Evolutionary conservation across 2,329 filamentous ascomycete species (phyloP).

Genomic region (Fusarium floridanum): DNA sequence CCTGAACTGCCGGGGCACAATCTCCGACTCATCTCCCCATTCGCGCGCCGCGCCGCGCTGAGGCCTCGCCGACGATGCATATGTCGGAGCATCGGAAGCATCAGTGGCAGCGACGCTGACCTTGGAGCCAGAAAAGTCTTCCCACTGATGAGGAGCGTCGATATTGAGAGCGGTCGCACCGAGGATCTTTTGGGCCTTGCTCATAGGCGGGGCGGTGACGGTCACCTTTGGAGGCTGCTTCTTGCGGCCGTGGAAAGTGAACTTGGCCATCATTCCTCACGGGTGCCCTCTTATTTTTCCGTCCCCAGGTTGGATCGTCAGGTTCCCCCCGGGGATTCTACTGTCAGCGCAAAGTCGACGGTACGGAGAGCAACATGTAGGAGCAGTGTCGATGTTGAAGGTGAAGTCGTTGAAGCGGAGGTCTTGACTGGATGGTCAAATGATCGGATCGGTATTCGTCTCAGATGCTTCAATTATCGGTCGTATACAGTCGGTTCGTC

Average conservation of each 20-base stretch:
- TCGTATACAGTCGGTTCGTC: conserved; percentile 14
- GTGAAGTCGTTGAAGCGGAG: neutral
- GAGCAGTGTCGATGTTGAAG: conserved; percentile 17
- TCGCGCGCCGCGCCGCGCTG: conserved; percentile 34
- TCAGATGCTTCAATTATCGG: neutral
- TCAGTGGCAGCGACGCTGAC: conserved; percentile 37
- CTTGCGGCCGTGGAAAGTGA: conserved; percentile 46
- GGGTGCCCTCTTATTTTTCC: conserved; percentile 16
- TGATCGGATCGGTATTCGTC: neutral
- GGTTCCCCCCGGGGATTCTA: conserved; percentile 38
- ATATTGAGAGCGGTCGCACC: conserved; percentile 44
- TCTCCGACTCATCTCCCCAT: conserved; percentile 46
- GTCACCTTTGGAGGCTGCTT: conserved; percentile 46
- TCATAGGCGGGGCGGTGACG: conserved; percentile 45
- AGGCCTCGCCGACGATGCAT: conserved; percentile 23
- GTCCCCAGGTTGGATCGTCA: conserved; percentile 25
- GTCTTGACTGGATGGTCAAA: neutral
- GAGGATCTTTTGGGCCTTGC: conserved; percentile 47
- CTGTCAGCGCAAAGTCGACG: conserved; percentile 37
- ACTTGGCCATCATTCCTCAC: conserved; percentile 44
- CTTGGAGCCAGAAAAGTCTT: conserved; percentile 41
- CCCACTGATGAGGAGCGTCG: conserved; percentile 36
- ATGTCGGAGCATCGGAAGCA: conserved; percentile 20
- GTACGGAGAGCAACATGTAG: conserved; percentile 40
- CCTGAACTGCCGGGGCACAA: conserved; percentile 42